Base-by-base conservation (phyloP, 2,329 filamentous ascomycete species). In the Alternaria sp. region DNA sequence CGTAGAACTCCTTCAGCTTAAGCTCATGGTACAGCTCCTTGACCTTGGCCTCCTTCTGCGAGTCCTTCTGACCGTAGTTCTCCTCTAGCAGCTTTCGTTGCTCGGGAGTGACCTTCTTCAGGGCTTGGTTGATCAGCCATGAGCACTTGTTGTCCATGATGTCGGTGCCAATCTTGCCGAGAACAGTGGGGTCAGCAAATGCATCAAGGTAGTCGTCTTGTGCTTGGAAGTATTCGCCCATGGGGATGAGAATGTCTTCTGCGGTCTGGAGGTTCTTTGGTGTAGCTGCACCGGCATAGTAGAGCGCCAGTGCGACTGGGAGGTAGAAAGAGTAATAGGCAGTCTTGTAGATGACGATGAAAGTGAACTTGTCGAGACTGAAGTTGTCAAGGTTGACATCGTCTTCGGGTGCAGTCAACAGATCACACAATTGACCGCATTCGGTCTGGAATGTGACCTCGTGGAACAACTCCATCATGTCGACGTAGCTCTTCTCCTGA, bases 71-170 rank as follows among this genome's bases (percentile, higher is more conserved):
- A 72, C 96, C 96, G 81, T 99, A 99, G 85, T 97, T 95, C 61
- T 93, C 89, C 78, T 97, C 93, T 55, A 99, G 89, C 43, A 96
- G 82, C 82, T 91, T 87, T 77, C 93, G 90, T 87, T 99, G 96
- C 80, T 95, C 93, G 1, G 93, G 89, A 3, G 87, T 94, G 69
- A 88, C 91, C 66, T 91, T 87, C 80, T 89, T 87, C 63, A 99
- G 86, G 50, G 96, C 96, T 83, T 97, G 91, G 87, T 99, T 99
- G 82, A 99, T 88, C 64, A 99, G 85, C 96, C 96, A 99, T 45
- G 93, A 96, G 87, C 96, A 99, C 88, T 99, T 99, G 88, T 99
- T 99, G 85, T 99, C 96, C 86, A 94, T 90, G 81, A 99, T 99
- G 78, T 99, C 96, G 64, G 96, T 99, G 70, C 96, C 96, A 70